A percentile compares a stretch with the other conserved stretches of the same genome.
Evolutionary conservation across 2,329 filamentous ascomycete genomes (phyloP).

Genomic region (Leptodontidium sp.): DNA sequence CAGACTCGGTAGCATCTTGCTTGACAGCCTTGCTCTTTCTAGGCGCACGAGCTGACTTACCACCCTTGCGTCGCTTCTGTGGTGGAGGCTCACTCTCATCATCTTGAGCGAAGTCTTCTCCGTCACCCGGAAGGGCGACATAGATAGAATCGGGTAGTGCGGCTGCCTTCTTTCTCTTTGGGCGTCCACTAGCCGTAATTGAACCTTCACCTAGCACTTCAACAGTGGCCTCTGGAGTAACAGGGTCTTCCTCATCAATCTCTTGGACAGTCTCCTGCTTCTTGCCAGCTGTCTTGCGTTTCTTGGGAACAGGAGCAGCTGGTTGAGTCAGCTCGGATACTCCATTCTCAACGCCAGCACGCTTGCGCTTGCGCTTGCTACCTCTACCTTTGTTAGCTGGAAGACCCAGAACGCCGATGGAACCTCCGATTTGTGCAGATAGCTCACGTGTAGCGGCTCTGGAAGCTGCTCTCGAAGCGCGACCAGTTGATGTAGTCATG

Average conservation of each 20-base stretch:
- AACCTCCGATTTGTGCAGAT: conserved; percentile 18
- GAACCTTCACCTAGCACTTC: conserved; percentile 22
- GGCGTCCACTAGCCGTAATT: conserved; percentile 23
- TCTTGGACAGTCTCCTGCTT: conserved; percentile 19
- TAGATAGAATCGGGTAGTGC: conserved; percentile 22
- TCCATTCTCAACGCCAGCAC: conserved; percentile 5
- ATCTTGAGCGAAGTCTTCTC: conserved; percentile 15
- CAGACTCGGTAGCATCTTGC: conserved; percentile 26
- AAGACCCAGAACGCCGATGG: background rate
- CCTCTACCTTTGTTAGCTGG: conserved; percentile 16
- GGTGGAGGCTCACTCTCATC: conserved; percentile 17
- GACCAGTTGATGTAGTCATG: conserved; percentile 30
- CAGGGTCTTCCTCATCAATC: background rate
- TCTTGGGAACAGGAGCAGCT: conserved; percentile 20
- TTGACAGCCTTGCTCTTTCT: conserved; percentile 26
- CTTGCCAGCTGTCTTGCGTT: conserved; percentile 26
- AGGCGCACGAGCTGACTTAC: conserved; percentile 16
- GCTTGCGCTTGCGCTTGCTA: conserved; percentile 32
- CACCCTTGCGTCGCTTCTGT: conserved; percentile 21
- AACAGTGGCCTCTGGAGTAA: conserved; percentile 14
- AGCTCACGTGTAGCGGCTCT: conserved; percentile 29
- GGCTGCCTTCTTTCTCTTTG: conserved; percentile 28
- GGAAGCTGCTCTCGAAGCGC: conserved; percentile 24
- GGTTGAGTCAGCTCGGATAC: background rate
- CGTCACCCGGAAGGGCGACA: conserved; percentile 13